Evolutionary conservation across 2,329 filamentous ascomycete genomes (phyloP).

Genomic region (Talaromyces sp.): DNA sequence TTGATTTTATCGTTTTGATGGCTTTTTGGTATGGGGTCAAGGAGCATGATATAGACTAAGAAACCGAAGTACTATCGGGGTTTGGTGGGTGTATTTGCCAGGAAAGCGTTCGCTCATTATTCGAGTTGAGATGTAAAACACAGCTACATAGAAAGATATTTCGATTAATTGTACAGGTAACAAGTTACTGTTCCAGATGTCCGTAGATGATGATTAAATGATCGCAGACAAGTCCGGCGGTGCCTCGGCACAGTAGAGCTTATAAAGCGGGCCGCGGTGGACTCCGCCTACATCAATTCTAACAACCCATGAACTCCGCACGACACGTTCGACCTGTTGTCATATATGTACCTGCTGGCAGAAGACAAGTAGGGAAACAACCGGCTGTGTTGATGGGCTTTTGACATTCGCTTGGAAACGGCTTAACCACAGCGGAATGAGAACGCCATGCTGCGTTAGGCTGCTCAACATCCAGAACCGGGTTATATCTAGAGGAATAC

Average conservation of each 20-base stretch:
- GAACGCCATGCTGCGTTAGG: neutral
- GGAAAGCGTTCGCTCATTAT: neutral
- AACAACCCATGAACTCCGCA: neutral
- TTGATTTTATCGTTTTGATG: neutral
- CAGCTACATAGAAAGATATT: neutral
- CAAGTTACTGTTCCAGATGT: neutral
- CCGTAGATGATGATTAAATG: neutral
- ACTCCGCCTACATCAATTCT: neutral
- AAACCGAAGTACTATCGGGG: neutral
- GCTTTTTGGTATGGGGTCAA: neutral
- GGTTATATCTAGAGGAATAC: neutral
- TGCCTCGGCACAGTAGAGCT: neutral
- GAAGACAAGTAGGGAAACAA: neutral
- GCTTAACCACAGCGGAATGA: neutral
- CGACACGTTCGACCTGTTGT: neutral
- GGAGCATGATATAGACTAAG: slow-evolving; percentile 1
- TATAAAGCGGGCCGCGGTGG: neutral
- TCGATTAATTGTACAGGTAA: neutral
- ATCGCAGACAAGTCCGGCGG: neutral
- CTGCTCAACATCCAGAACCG: neutral
- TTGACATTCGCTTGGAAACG: neutral
- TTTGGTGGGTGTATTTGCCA: neutral
- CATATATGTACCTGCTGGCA: neutral
- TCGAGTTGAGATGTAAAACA: neutral
- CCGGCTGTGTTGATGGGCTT: neutral